These are phyloP conservation scores for Hyphopichia khmerensis DNA, from an alignment of 1,139 yeast genomes.

Conservation along the genomic window DNA sequence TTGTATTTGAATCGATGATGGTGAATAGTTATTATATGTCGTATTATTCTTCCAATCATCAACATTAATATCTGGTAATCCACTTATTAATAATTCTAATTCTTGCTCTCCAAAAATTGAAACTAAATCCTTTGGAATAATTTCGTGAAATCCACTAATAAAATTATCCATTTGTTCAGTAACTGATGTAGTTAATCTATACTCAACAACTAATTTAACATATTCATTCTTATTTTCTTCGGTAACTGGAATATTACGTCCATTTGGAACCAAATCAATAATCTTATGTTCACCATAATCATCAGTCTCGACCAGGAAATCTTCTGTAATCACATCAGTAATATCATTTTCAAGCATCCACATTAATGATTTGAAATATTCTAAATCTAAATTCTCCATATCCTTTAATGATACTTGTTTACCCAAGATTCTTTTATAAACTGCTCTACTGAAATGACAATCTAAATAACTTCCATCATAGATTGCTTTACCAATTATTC, in stretches of 20 bases:
- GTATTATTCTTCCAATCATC: constrained; percentile 94
- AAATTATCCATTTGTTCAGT: constrained; percentile 87
- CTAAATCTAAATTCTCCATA: constrained; percentile 92
- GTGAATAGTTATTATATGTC: constrained; percentile 76
- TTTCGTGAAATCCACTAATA: constrained; percentile 84
- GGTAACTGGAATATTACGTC: constrained; percentile 81
- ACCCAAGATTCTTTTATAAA: constrained; percentile 83
- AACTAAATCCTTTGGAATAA: constrained; percentile 84
- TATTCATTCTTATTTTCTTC: constrained; percentile 91
- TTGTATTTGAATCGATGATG: constrained; percentile 83
- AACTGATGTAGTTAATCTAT: constrained; percentile 79
- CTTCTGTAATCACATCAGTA: constrained; percentile 95
- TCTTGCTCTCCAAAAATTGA: constrained; percentile 95
- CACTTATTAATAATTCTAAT: constrained; percentile 86
- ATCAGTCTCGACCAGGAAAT: constrained; percentile 89
- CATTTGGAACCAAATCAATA: constrained; percentile 78
- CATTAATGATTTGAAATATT: constrained; percentile 83
- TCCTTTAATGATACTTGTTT: constrained; percentile 84
- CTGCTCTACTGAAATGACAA: constrained; percentile 94
- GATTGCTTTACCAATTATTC: constrained; percentile 92
- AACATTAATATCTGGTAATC: constrained; percentile 94
- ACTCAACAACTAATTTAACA: constrained; percentile 82
- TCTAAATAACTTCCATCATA: constrained; percentile 85
- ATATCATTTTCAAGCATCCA: constrained; percentile 98
- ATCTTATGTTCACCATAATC: constrained; percentile 89